Conservation (phyloP, 805 yeast species). For the Lipomyces yamanashiensis region DNA sequence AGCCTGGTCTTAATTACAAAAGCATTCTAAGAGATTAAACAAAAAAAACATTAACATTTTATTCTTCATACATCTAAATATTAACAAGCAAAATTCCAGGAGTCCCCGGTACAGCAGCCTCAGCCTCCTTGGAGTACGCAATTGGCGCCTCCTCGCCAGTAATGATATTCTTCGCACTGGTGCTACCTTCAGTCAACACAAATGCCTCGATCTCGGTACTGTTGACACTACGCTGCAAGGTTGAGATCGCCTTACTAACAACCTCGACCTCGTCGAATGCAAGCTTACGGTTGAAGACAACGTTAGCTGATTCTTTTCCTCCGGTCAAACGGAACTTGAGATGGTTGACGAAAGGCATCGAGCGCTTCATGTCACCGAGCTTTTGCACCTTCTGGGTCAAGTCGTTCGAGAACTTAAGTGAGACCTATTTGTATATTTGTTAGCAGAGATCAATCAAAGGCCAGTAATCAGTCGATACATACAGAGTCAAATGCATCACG, state of each 20-base stretch:
- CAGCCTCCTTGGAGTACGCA: constrained; percentile 67
- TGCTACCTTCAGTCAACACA: constrained; percentile 65
- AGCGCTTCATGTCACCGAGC: constrained; percentile 85
- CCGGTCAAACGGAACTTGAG: constrained; percentile 76
- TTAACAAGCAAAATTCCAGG: constrained; percentile 85
- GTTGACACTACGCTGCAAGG: constrained; percentile 33
- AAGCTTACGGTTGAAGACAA: constrained; percentile 88
- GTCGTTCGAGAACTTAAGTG: constrained; percentile 46
- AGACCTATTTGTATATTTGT: constrained; percentile 33
- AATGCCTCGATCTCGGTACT: constrained; percentile 49
- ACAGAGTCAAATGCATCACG: constrained; percentile 62
- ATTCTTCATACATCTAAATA: constrained; percentile 44
- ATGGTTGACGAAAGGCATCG: constrained; percentile 93
- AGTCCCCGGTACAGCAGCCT: constrained; percentile 86
- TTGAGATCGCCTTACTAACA: constrained; percentile 47
- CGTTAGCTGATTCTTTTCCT: constrained; percentile 64
- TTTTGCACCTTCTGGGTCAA: constrained; percentile 48
- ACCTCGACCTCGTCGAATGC: constrained; percentile 73
- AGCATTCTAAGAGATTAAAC: neutral
- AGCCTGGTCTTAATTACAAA: neutral
- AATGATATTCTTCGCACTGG: constrained; percentile 64
- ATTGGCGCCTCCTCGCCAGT: constrained; percentile 72
- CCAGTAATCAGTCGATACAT: constrained; percentile 21
- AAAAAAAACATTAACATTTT: neutral
- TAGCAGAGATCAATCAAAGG: neutral